Base-by-base conservation (phyloP, 176 grass and related monocot species). In the Rhynchospora tenuis region DNA sequence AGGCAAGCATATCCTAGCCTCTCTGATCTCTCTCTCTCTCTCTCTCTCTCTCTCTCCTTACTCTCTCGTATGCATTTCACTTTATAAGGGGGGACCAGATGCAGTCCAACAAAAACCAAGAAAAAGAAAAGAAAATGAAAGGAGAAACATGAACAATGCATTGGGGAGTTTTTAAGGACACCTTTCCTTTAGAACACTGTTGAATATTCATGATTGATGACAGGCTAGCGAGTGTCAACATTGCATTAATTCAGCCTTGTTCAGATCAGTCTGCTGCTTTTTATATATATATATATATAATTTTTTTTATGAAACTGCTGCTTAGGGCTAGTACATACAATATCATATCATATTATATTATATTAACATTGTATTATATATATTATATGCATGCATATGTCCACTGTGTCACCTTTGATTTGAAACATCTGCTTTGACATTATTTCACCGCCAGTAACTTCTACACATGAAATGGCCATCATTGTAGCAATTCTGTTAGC, bases 1-100 rank as follows among this genome's bases (percentile, higher is more conserved):
- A 98, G 96, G 96, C 95, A 90, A 70, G 17, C 33, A 27, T 62
- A 59, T 55, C 0, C 22, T 28, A 74, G 13, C 70, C n/a, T 52
- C 9, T 16, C 33, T 72, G 15, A 48, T 26, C 38, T 75, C 38
- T 38, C 4, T 45, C 65, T 73, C 64, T 54, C 63, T 63, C 65
- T 12, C 62, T 63, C 65, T 12, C 62, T 42, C 4, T 45, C 65
- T 73, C 64, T 31, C 45, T 43, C 5, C 33, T 38, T 38, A 38
- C 65, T 12, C 62, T 23, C 81, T 69, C 61, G 56, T 19, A 11
- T 33, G 55, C 48, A 80, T 59, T 59, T 80, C 78, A 80, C 28
- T 80, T 80, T 44, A 80, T 61, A 31, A 38, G 19, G 28, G 11
- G 38, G 29, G 78, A 71, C 42, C 42, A 71, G 42, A 71, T 23